These are phyloP conservation scores for Ceratobasidium sp. DNA, from an alignment of 1,284 basidiomycete genomes.

Conservation along the genomic window DNA sequence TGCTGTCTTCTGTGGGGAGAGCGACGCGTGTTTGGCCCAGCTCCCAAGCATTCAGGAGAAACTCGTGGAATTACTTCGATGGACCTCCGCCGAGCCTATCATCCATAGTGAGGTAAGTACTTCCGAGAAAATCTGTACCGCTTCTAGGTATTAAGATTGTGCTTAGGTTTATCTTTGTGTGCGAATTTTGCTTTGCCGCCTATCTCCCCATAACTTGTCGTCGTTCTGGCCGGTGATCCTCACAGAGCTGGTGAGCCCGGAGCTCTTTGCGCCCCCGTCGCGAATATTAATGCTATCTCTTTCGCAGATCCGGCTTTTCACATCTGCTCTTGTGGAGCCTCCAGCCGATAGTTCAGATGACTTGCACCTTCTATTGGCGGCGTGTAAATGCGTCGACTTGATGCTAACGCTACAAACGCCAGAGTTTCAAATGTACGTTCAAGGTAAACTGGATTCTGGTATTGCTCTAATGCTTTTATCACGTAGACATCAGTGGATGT, in stretches of 20 bases:
- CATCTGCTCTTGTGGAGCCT: conserved; percentile 72
- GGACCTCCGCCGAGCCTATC: conserved; percentile 80
- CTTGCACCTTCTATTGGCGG: conserved; percentile 84
- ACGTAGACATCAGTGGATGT: conserved; percentile 96
- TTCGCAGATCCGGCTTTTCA: conserved; percentile 79
- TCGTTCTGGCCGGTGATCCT: conserved; percentile 98
- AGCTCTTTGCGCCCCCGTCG: background rate
- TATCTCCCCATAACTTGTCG: conserved; percentile 90
- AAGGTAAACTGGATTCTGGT: background rate
- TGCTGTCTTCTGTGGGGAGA: conserved; percentile 85
- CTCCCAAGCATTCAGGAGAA: conserved; percentile 96
- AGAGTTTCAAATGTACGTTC: conserved; percentile 94
- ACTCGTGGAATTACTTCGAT: conserved; percentile 90
- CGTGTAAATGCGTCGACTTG: conserved; percentile 94
- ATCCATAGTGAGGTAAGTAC: conserved; percentile 87
- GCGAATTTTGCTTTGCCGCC: conserved; percentile 90
- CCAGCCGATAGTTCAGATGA: conserved; percentile 86
- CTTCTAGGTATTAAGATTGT: background rate
- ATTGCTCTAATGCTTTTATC: background rate
- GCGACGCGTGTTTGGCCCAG: conserved; percentile 90
- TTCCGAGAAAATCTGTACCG: background rate
- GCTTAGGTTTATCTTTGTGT: conserved; percentile 86
- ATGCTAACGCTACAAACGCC: conserved; percentile 93
- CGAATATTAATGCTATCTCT: background rate
- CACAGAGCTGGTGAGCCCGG: conserved; percentile 82